Evolutionary conservation across 208 protist species (phyloP), one percentile per base, ranked within the genome.

Genomic region (Trypanosoma scelopori): DNA sequence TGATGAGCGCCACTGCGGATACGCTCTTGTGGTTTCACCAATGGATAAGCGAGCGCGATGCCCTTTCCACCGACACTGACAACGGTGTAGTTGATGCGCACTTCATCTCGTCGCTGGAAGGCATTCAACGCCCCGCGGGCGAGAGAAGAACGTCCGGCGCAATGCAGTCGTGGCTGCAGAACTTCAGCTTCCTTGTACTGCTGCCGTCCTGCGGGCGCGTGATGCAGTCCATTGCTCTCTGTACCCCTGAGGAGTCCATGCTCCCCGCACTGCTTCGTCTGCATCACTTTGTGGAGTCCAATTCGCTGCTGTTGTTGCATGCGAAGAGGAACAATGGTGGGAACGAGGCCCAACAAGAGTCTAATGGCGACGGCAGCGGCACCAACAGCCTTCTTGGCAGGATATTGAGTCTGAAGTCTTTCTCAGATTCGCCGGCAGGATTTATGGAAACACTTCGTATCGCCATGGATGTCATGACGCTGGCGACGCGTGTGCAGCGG

Each of bases 181-280:
- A 59, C 16, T 41, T 68, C 11, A 53, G 30, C 13, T 23, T 43
- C 12, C 47, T 20, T 43, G 25, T 58, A 2, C 28, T 68, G 2
- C 30, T 68, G 16, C 62, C 62, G 20, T 53, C 51, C 0, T 22
- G 37, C 25, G 32, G 9, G 13, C 62, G 62, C 15, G 42, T 68
- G 22, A 13, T 60, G 35, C 62, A 68, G 28, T 59, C 41, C 16
- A 59, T 68, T 42, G 37, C 62, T 0, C 52, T 68, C n/a, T 68
- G 62, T 28, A 39, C 42, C 2, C 62, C 62, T 12, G 41, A 51
- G 32, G 52, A 59, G 30, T 27, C 62, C 1, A 68, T 68, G 62
- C 30, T 68, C n/a, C 62, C 62, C 9, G 51, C 62, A 0, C 0
- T 68, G 27, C 49, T 60, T 39, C 39, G 62, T 20, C 16, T 68